phyloP scores from a whole-genome alignment of 306 rosid genomes.

The Glycyrrhiza uralensis region DNA sequence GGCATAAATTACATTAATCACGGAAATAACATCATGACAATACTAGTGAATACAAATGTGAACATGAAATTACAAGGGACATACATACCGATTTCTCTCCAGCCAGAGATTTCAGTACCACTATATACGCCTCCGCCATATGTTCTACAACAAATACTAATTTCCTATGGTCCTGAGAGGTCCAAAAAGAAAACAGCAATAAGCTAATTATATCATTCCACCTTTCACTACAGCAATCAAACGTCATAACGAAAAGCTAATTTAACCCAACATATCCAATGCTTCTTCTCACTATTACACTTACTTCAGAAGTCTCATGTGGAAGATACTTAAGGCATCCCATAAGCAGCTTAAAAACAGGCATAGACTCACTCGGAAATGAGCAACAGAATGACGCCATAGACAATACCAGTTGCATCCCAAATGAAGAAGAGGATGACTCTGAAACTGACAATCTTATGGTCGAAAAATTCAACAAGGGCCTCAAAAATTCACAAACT shows the following conservation, averaged over 20 bases:
- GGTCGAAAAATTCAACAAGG: constrained; percentile 57
- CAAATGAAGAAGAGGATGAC: constrained; percentile 51
- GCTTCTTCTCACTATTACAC: constrained; percentile 31
- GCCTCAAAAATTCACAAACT: constrained; percentile 71
- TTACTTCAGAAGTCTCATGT: constrained; percentile 56
- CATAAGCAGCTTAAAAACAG: constrained; percentile 62
- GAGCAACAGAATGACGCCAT: constrained; percentile 74
- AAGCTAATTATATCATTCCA: constrained; percentile 7
- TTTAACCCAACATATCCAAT: not conserved
- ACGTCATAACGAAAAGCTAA: not conserved
- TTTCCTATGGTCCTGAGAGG: constrained; percentile 65
- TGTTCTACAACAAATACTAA: constrained; percentile 50
- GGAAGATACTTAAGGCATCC: constrained; percentile 57
- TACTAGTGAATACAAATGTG: not conserved
- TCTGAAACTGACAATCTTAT: constrained; percentile 52
- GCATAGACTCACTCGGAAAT: constrained; percentile 56
- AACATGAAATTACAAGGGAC: constrained; percentile 26
- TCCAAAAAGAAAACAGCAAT: constrained; percentile 12
- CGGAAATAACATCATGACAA: constrained; percentile 2
- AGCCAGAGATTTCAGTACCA: constrained; percentile 56
- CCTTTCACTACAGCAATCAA: not conserved
- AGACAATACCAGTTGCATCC: constrained; percentile 54
- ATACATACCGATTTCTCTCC: constrained; percentile 65
- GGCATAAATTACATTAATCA: not conserved
- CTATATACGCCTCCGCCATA: constrained; percentile 64